These are phyloP conservation scores for Talaromyces trachyspermus DNA, from an alignment of 495 filamentous ascomycete genomes.

Conservation along the genomic window DNA sequence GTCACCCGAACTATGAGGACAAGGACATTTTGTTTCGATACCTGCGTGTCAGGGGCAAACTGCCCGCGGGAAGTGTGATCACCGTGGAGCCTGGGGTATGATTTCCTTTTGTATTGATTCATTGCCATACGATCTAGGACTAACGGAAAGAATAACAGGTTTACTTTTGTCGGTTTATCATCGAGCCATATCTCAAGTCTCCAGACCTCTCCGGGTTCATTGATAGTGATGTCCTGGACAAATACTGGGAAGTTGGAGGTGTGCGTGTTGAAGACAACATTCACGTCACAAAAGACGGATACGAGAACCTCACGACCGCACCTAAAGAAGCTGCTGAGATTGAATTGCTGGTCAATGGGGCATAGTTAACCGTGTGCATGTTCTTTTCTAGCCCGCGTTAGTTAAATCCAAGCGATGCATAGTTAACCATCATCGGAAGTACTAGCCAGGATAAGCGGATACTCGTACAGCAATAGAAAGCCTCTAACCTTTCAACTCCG, in stretches of 20 bases:
- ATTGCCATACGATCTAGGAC: too few relatives aligned
- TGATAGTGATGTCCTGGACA: slow-evolving; percentile 61
- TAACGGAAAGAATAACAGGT: too few relatives aligned
- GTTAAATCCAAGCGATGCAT: not conserved
- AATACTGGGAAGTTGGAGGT: slow-evolving; percentile 86
- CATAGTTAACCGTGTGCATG: too few relatives aligned
- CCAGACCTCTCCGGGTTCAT: slow-evolving; percentile 65
- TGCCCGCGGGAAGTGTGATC: slow-evolving; percentile 72
- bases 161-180: slow-evolving; percentile 92
- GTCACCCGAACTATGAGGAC: slow-evolving; percentile 79
- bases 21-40: slow-evolving; percentile 79
- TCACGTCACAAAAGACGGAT: slow-evolving; percentile 67
- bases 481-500: too few relatives aligned
- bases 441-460: too few relatives aligned
- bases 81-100: slow-evolving; percentile 85
- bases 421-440: too few relatives aligned
- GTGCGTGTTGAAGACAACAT: slow-evolving; percentile 74
- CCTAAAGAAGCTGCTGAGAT: slow-evolving; percentile 68
- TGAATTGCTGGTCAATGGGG: slow-evolving; percentile 34
- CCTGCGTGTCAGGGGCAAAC: slow-evolving; percentile 66
- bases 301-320: slow-evolving; percentile 72
- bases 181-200: slow-evolving; percentile 71
- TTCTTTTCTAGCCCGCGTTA: too few relatives aligned
- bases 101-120: not conserved
- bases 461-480: too few relatives aligned